Evolutionary conservation across 2,329 filamentous ascomycete genomes (phyloP).

Genomic region (Akanthomyces muscarius): DNA sequence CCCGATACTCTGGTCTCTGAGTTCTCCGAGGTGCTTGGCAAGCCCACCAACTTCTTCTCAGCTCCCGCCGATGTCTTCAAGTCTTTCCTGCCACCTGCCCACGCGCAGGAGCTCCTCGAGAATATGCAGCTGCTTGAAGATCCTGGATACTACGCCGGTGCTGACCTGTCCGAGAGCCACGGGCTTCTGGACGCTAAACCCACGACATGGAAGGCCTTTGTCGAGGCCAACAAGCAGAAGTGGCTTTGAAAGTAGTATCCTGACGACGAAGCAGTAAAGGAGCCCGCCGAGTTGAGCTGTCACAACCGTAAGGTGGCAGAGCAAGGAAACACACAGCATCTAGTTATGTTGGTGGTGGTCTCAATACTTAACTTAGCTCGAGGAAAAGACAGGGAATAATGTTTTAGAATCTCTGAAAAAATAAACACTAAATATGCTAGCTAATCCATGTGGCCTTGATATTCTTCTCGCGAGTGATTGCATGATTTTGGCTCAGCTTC

Average conservation of each 20-base stretch:
- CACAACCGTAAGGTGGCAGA: too few species aligned
- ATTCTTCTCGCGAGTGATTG: too few species aligned
- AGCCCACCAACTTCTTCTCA: constrained; percentile 28
- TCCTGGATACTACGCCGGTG: constrained; percentile 39
- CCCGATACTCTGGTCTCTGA: constrained; percentile 31
- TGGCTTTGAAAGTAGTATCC: constrained; percentile 21
- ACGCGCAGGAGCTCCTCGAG: constrained; percentile 37
- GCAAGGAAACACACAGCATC: too few species aligned
- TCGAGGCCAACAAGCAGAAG: constrained; percentile 22
- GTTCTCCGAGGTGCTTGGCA: constrained; percentile 34
- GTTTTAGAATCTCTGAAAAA: too few species aligned
- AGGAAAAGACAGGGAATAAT: too few species aligned
- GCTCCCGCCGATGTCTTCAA: constrained; percentile 34
- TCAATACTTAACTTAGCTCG: too few species aligned
- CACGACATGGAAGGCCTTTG: constrained; percentile 28
- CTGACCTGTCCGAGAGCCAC: constrained; percentile 30
- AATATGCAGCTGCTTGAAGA: constrained; percentile 40
- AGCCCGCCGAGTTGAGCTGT: too few species aligned
- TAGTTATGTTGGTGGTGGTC: too few species aligned
- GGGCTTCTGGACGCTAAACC: constrained; percentile 34
- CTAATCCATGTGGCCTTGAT: too few species aligned
- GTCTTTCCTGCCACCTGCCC: constrained; percentile 27
- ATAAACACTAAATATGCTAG: too few species aligned
- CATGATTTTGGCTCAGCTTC: too few species aligned
- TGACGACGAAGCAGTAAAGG: too few species aligned